Evolutionary conservation across 345 rosid genomes (phyloP).

Genomic region (Eutrema heterophyllum): DNA sequence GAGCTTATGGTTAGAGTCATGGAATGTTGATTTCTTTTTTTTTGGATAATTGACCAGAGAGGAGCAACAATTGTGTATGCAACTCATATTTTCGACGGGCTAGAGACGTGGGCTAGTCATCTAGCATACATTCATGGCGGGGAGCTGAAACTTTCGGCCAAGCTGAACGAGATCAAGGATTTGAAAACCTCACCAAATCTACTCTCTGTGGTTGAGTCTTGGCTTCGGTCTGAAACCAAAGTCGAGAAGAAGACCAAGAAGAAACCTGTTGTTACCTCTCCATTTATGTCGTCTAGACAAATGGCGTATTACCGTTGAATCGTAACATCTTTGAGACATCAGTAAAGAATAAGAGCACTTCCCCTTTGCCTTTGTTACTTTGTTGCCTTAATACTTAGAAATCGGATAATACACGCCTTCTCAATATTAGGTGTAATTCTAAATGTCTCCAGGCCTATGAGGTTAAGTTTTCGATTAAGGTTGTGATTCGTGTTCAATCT

Average conservation of each 20-base stretch:
- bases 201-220: slow-evolving; percentile 80
- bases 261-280: slow-evolving; percentile 39
- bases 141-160: slow-evolving; percentile 56
- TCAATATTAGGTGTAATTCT: no score
- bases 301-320: slow-evolving; percentile 89
- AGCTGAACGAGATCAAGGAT: slow-evolving; percentile 51
- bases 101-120: slow-evolving; percentile 97
- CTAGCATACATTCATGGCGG: slow-evolving; percentile 84
- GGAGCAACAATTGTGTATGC: slow-evolving; percentile 95
- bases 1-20: not conserved
- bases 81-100: slow-evolving; percentile 88
- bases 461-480: no score
- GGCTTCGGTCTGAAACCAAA: slow-evolving; percentile 84
- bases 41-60: slow-evolving; percentile 38
- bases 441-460: no score
- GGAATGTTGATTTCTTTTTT: not conserved
- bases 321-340: not conserved
- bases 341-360: slow-evolving; percentile 1
- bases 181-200: slow-evolving; percentile 60
- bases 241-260: slow-evolving; percentile 50
- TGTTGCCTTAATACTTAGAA: no score
- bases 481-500: no score
- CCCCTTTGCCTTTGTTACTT: not conserved
- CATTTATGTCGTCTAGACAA: slow-evolving; percentile 71
- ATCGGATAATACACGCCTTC: no score